phyloP scores from a whole-genome alignment of 2,329 filamentous ascomycete species.

The Phialocephala sp. region DNA sequence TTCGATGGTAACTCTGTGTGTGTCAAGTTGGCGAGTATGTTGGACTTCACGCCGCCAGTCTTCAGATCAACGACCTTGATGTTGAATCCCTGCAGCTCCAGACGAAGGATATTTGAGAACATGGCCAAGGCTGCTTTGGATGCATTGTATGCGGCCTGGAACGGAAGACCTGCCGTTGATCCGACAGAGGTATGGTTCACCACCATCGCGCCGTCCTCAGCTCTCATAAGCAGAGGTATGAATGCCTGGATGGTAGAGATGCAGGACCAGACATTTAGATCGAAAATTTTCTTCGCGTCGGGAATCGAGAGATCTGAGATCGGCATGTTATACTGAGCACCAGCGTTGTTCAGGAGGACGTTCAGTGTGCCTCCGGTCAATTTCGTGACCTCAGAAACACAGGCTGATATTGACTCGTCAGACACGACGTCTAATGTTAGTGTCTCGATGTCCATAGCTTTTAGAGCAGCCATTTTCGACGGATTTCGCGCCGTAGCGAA shows the following conservation, averaged over 20 bases:
- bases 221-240: constrained; percentile 42
- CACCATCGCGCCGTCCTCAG: constrained; percentile 42
- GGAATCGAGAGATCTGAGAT: constrained; percentile 42
- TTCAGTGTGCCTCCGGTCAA: constrained; percentile 41
- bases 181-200: constrained; percentile 50
- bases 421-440: constrained; percentile 48
- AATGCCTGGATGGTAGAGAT: constrained; percentile 44
- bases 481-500: constrained; percentile 48
- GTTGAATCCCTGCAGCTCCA: constrained; percentile 32
- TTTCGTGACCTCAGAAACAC: constrained; percentile 27
- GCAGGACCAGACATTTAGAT: constrained; percentile 43
- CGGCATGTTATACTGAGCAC: constrained; percentile 43
- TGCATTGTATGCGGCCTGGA: constrained; percentile 31
- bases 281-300: constrained; percentile 42
- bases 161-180: constrained; percentile 19
- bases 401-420: constrained; percentile 42
- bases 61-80: constrained; percentile 34
- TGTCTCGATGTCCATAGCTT: constrained; percentile 39
- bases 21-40: constrained; percentile 16
- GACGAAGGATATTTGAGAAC: constrained; percentile 28
- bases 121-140: constrained; percentile 32
- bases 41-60: constrained; percentile 26
- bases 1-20: constrained; percentile 17
- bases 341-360: constrained; percentile 53
- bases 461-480: constrained; percentile 41